These are phyloP conservation scores for Hebeloma cylindrosporum DNA, from an alignment of 768 basidiomycete genomes.

Conservation along the genomic window DNA sequence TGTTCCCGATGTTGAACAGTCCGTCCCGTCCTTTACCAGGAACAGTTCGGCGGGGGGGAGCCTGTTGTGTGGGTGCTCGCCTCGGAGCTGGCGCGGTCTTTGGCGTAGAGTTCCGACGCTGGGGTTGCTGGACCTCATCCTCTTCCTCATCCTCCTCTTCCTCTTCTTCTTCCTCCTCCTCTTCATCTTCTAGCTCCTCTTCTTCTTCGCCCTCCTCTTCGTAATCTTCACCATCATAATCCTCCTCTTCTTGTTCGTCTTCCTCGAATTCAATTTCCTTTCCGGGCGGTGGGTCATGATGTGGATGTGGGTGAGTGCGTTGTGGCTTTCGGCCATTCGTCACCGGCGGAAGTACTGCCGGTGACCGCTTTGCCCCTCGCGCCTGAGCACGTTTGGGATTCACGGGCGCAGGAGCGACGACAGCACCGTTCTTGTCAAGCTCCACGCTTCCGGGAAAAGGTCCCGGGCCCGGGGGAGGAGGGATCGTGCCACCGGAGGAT, in stretches of 20 bases:
- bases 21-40: conserved; percentile 54
- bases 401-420: conserved; percentile 28
- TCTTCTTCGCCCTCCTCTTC: conserved; percentile 44
- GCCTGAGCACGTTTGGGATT: conserved; percentile 20
- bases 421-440: conserved; percentile 83
- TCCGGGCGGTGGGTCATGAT: conserved; percentile 45
- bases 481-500: conserved; percentile 82
- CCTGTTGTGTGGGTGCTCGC: conserved; percentile 12
- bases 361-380: conserved; percentile 23
- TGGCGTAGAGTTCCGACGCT: conserved; percentile 31
- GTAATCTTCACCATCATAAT: conserved; percentile 40
- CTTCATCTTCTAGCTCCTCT: conserved; percentile 47
- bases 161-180: conserved; percentile 59
- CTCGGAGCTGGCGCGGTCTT: conserved; percentile 21
- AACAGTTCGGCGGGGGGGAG: conserved; percentile 21
- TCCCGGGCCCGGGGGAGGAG: conserved; percentile 93
- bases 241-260: conserved; percentile 65
- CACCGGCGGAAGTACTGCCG: conserved; percentile 14
- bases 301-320: conserved; percentile 42
- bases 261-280: conserved; percentile 72
- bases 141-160: conserved; percentile 56
- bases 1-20: conserved; percentile 77
- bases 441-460: conserved; percentile 99
- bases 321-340: conserved; percentile 25
- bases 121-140: conserved; percentile 28